Percentiles rank a stretch among this genome's conserved stretches.
These are phyloP conservation scores for Brassica rapa DNA, from an alignment of 345 rosid genomes.

Conservation along the genomic window DNA sequence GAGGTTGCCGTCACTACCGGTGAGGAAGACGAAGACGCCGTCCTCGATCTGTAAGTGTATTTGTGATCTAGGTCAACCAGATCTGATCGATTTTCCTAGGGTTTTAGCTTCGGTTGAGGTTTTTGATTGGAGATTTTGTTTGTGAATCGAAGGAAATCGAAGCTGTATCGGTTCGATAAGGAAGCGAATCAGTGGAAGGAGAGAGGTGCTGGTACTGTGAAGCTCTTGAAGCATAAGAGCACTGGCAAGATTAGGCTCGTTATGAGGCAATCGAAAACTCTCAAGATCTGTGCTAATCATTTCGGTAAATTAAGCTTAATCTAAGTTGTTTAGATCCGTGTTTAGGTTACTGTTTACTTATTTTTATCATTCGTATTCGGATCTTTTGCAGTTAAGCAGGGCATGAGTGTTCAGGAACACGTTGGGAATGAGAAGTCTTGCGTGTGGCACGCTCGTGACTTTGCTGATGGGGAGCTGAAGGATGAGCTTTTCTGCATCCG, in stretches of 20 bases:
- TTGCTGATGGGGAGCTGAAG: constrained; percentile 65
- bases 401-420: constrained; percentile 66
- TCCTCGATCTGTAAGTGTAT: constrained; percentile 71
- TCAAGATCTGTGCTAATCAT: constrained; percentile 99
- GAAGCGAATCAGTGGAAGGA: constrained; percentile 95
- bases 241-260: constrained; percentile 82
- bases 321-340: neutral
- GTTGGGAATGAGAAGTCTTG: constrained; percentile 77
- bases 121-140: neutral
- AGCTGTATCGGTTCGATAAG: constrained; percentile 86
- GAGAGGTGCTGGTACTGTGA: constrained; percentile 91
- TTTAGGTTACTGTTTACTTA: constrained; percentile 2
- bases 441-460: constrained; percentile 75
- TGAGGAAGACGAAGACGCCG: constrained; percentile 77
- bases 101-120: neutral
- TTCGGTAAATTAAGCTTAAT: constrained; percentile 46
- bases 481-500: constrained; percentile 47
- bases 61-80: constrained; percentile 3
- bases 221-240: constrained; percentile 79
- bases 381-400: constrained; percentile 48
- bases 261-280: constrained; percentile 91
- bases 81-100: constrained; percentile 29
- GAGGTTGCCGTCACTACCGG: constrained; percentile 86
- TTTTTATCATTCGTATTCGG: neutral
- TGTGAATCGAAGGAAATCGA: constrained; percentile 65